These are phyloP conservation scores for Ramularia endophylla DNA, from an alignment of 2,329 filamentous ascomycete genomes.

Conservation along the genomic window DNA sequence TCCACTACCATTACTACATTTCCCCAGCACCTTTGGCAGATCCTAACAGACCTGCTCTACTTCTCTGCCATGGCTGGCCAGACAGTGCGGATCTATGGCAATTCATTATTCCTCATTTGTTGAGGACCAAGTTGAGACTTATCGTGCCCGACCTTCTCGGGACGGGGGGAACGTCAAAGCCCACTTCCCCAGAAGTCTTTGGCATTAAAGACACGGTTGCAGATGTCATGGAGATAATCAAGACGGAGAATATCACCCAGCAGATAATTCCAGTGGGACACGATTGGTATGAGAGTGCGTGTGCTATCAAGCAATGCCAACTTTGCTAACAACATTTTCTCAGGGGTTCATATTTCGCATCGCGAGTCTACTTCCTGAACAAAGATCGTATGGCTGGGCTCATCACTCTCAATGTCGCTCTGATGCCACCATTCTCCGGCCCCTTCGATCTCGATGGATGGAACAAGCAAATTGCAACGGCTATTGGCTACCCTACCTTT, in stretches of 20 bases:
- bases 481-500: conserved; percentile 34
- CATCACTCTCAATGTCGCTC: conserved; percentile 39
- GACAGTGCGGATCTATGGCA: conserved; percentile 43
- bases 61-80: conserved; percentile 47
- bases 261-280: conserved; percentile 21
- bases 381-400: conserved; percentile 37
- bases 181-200: conserved; percentile 35
- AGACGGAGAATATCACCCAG: conserved; percentile 28
- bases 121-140: conserved; percentile 36
- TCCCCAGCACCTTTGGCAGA: conserved; percentile 17
- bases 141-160: conserved; percentile 36
- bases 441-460: conserved; percentile 35
- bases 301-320: background rate
- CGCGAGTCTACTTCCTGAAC: conserved; percentile 40
- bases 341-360: conserved; percentile 35
- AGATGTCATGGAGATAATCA: conserved; percentile 39
- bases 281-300: conserved; percentile 12
- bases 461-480: conserved; percentile 29
- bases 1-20: conserved; percentile 40
- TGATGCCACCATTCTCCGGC: conserved; percentile 30
- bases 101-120: conserved; percentile 36
- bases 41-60: conserved; percentile 31
- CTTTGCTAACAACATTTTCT: background rate
- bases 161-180: conserved; percentile 37
- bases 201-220: conserved; percentile 30